Evolutionary conservation across 805 yeast species (phyloP).

Genomic region (Ascoidea rubescens): DNA sequence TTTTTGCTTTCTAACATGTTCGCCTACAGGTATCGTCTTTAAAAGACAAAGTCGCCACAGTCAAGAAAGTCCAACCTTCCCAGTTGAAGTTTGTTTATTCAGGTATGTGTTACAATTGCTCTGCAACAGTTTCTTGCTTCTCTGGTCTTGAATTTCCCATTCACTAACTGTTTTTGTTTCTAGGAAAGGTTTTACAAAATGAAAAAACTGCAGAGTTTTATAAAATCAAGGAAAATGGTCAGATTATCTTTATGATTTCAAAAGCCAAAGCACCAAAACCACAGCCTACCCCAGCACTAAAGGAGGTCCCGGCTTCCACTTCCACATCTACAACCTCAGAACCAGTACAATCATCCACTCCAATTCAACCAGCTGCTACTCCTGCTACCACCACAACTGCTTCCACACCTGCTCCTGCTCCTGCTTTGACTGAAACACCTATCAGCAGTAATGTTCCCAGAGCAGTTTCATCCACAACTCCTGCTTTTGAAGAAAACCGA

Average conservation of each 20-base stretch:
- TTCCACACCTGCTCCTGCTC: constrained; percentile 13
- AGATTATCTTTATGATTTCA: constrained; percentile 84
- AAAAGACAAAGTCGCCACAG: constrained; percentile 57
- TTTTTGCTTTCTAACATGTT: background rate
- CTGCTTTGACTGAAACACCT: constrained; percentile 12
- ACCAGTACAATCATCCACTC: constrained; percentile 10
- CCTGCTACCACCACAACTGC: constrained; percentile 13
- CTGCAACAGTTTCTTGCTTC: background rate
- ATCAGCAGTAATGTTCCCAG: constrained; percentile 3
- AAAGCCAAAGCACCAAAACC: constrained; percentile 18
- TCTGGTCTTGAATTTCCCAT: background rate
- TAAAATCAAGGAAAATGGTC: constrained; percentile 72
- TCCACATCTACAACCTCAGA: constrained; percentile 15
- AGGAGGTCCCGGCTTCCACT: constrained; percentile 14
- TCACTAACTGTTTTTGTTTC: background rate
- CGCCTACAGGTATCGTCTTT: constrained; percentile 37
- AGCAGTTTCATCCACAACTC: constrained; percentile 7
- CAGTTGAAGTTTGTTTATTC: constrained; percentile 87
- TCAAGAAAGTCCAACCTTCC: constrained; percentile 52
- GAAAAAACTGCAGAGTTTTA: constrained; percentile 57
- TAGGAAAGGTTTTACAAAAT: constrained; percentile 74
- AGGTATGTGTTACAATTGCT: constrained; percentile 25
- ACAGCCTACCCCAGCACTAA: constrained; percentile 16
- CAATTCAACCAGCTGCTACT: constrained; percentile 16
- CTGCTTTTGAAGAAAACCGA: constrained; percentile 13